Evolutionary conservation across 306 rosid genomes (phyloP).

Genomic region (Aeschynomene evenia): DNA sequence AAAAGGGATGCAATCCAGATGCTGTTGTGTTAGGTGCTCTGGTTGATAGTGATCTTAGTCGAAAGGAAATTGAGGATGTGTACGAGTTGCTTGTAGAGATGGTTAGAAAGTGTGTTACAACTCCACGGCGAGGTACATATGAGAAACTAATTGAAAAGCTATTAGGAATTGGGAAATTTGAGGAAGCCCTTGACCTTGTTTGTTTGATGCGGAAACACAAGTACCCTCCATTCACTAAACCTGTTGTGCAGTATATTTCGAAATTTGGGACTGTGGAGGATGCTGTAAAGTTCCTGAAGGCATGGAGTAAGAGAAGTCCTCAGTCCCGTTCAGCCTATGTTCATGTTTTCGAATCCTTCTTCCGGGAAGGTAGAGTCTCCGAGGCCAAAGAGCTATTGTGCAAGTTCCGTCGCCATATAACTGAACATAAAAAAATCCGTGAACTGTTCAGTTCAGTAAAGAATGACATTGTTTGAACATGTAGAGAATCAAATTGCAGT

Average conservation of each 20-base stretch:
- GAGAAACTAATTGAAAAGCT: slow-evolving; percentile 60
- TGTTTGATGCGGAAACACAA: slow-evolving; percentile 65
- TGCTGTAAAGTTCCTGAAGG: slow-evolving; percentile 68
- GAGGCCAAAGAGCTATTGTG: slow-evolving; percentile 77
- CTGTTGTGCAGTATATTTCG: slow-evolving; percentile 59
- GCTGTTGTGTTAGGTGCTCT: slow-evolving; percentile 70
- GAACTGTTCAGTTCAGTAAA: slow-evolving; percentile 59
- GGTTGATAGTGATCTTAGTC: slow-evolving; percentile 55
- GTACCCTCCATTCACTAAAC: slow-evolving; percentile 57
- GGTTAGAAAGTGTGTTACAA: slow-evolving; percentile 42
- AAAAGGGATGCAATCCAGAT: slow-evolving; percentile 55
- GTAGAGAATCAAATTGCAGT: not conserved
- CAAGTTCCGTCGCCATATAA: slow-evolving; percentile 70
- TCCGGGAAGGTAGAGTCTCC: slow-evolving; percentile 61
- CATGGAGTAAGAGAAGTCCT: slow-evolving; percentile 37
- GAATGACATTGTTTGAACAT: slow-evolving; percentile 6
- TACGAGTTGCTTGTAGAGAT: slow-evolving; percentile 58
- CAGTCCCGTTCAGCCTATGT: slow-evolving; percentile 55
- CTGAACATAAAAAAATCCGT: slow-evolving; percentile 44
- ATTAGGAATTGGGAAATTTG: slow-evolving; percentile 52
- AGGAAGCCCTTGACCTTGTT: slow-evolving; percentile 75
- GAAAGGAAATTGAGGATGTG: slow-evolving; percentile 59
- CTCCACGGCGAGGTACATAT: slow-evolving; percentile 78
- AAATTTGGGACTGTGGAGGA: slow-evolving; percentile 81
- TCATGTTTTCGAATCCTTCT: slow-evolving; percentile 63